Conservation (phyloP, 2,329 filamentous ascomycete species). For the Venturia asperata region DNA sequence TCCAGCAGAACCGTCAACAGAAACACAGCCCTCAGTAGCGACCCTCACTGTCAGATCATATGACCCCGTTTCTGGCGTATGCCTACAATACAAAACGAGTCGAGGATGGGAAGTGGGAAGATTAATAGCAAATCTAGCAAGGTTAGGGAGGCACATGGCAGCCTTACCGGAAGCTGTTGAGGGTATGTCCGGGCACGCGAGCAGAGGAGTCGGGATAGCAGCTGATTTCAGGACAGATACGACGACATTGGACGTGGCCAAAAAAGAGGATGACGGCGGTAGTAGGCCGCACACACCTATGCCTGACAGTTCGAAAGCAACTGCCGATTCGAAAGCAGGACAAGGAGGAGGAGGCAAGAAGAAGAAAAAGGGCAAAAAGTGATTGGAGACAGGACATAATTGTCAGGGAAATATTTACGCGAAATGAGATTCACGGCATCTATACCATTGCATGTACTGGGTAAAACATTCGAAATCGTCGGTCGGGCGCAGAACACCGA, state of each 20-base stretch:
- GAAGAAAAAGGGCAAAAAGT: slow-evolving; percentile 48
- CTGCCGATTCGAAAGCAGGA: slow-evolving; percentile 21
- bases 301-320: slow-evolving; percentile 28
- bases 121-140: slow-evolving; percentile 68
- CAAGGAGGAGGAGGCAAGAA: slow-evolving; percentile 39
- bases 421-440: not conserved
- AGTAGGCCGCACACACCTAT: slow-evolving; percentile 29
- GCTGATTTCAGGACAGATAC: slow-evolving; percentile 24
- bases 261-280: slow-evolving; percentile 24
- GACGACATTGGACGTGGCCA: slow-evolving; percentile 27
- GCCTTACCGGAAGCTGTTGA: slow-evolving; percentile 39
- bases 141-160: slow-evolving; percentile 59
- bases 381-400: slow-evolving; percentile 21
- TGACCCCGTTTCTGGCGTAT: slow-evolving; percentile 72
- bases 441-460: not conserved
- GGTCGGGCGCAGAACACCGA: not conserved
- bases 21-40: slow-evolving; percentile 52
- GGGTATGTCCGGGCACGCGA: slow-evolving; percentile 24
- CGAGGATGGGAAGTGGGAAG: slow-evolving; percentile 86
- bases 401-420: not conserved
- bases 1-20: slow-evolving; percentile 24
- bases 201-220: slow-evolving; percentile 12
- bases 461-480: not conserved
- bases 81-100: slow-evolving; percentile 84
- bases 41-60: slow-evolving; percentile 81